phyloP scores from a whole-genome alignment of 2,329 filamentous ascomycete genomes.

The Corynespora cassiicola region DNA sequence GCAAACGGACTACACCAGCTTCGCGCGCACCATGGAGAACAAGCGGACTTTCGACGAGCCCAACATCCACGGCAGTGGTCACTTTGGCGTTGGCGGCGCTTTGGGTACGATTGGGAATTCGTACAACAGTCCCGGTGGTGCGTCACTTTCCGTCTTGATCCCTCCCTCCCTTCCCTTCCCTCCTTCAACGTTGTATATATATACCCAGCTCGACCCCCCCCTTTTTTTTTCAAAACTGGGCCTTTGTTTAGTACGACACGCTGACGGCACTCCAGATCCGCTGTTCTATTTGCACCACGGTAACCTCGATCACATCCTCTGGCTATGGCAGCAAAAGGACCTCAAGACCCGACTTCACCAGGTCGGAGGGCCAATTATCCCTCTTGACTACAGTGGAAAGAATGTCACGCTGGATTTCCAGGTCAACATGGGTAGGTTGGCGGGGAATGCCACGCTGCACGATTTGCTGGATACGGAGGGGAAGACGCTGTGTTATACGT shows the following conservation, averaged over 20 bases:
- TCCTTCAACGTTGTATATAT: background rate
- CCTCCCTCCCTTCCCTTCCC: background rate
- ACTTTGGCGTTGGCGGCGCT: conserved; percentile 45
- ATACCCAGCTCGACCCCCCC: background rate
- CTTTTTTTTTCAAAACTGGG: conserved; percentile 1
- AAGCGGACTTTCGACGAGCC: conserved; percentile 28
- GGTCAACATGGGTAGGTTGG: conserved; percentile 37
- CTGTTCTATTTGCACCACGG: conserved; percentile 48
- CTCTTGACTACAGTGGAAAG: conserved; percentile 25
- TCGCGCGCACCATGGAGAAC: conserved; percentile 34
- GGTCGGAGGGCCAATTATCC: conserved; percentile 42
- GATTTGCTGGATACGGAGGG: conserved; percentile 35
- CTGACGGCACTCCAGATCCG: conserved; percentile 34
- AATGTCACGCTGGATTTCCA: conserved; percentile 44
- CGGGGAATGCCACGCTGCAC: conserved; percentile 29
- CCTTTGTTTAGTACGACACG: conserved; percentile 7
- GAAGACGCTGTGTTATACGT: conserved; percentile 26
- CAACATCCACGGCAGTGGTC: conserved; percentile 44
- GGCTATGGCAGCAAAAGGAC: conserved; percentile 35
- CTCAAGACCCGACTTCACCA: conserved; percentile 36
- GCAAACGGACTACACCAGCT: conserved; percentile 33
- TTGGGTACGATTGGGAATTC: conserved; percentile 40
- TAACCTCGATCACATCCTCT: conserved; percentile 45
- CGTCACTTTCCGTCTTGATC: conserved; percentile 17
- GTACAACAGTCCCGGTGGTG: conserved; percentile 42